Evolutionary conservation across 257 asterid species (phyloP).

Genomic region (Nicotiana obtusifolia): DNA sequence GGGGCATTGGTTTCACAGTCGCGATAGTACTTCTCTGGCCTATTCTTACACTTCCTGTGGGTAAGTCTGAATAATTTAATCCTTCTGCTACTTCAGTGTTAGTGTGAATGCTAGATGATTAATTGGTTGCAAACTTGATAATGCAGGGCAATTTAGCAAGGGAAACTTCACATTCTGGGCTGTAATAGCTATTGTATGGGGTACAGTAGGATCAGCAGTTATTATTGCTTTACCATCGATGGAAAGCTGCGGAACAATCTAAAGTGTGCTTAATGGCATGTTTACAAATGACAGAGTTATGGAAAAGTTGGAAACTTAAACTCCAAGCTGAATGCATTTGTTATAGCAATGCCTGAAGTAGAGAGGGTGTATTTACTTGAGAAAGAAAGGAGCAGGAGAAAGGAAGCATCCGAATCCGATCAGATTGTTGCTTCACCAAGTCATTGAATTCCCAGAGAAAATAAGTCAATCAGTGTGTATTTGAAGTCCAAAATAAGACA

Average conservation of each 20-base stretch:
- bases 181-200: slow-evolving; percentile 80
- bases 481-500: background rate
- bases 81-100: background rate
- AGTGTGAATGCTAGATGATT: background rate
- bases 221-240: slow-evolving; percentile 64
- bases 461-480: background rate
- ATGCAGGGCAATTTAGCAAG: slow-evolving; percentile 68
- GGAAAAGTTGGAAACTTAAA: slow-evolving; percentile 70
- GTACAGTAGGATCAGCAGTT: slow-evolving; percentile 71
- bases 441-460: background rate
- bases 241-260: slow-evolving; percentile 78
- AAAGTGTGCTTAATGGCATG: slow-evolving; percentile 60
- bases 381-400: slow-evolving; percentile 51
- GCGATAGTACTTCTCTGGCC: slow-evolving; percentile 80
- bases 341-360: slow-evolving; percentile 70
- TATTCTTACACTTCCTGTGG: slow-evolving; percentile 79
- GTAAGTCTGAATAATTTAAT: slow-evolving; percentile 22
- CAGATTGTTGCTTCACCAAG: slow-evolving; percentile 16
- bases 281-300: slow-evolving; percentile 73
- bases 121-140: background rate
- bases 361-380: slow-evolving; percentile 63
- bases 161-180: slow-evolving; percentile 97
- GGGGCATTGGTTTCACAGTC: slow-evolving; percentile 80
- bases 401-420: slow-evolving; percentile 41
- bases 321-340: slow-evolving; percentile 48